phyloP scores from a whole-genome alignment of 768 basidiomycete genomes.

The Phanerodontia chrysosporium region DNA sequence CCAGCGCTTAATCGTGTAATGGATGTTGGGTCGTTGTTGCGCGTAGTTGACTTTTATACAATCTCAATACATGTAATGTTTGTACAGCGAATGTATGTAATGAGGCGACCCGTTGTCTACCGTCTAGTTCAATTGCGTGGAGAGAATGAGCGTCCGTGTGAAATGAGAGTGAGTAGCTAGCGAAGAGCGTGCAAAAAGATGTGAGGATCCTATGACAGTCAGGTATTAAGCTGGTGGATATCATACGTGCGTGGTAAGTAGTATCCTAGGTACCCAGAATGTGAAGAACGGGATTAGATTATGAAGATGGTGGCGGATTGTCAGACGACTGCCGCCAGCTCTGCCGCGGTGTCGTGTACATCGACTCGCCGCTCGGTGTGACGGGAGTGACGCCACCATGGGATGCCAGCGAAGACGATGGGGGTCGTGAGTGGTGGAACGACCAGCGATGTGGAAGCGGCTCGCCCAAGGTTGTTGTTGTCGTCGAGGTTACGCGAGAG shows the following conservation, averaged over 20 bases:
- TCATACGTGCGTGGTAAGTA: not conserved
- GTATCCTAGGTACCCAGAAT: not conserved
- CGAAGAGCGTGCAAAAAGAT: not conserved
- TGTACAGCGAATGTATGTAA: not conserved
- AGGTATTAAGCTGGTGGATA: slow-evolving; percentile 2
- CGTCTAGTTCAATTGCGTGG: not conserved
- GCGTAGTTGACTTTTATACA: too few species aligned
- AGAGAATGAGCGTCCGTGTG: not conserved
- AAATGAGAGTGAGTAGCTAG: not conserved
- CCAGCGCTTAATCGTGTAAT: too few species aligned
- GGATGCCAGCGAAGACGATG: slow-evolving; percentile 19
- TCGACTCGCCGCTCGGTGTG: slow-evolving; percentile 4
- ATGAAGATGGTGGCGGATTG: not conserved
- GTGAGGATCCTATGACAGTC: not conserved
- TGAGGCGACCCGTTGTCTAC: not conserved
- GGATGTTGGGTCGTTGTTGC: too few species aligned
- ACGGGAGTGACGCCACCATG: slow-evolving; percentile 3
- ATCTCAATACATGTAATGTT: not conserved
- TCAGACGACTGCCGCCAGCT: slow-evolving; percentile 6
- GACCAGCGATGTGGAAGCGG: slow-evolving; percentile 26
- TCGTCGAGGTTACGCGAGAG: slow-evolving; percentile 9
- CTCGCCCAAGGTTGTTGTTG: slow-evolving; percentile 22
- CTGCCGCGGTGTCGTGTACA: slow-evolving; percentile 10
- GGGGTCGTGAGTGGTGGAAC: slow-evolving; percentile 26
- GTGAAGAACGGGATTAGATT: not conserved